Percentiles rank a stretch among this genome's conserved stretches.
phyloP scores from a whole-genome alignment of 176 grass and related monocot species.

The Miscanthus lutarioriparius region DNA sequence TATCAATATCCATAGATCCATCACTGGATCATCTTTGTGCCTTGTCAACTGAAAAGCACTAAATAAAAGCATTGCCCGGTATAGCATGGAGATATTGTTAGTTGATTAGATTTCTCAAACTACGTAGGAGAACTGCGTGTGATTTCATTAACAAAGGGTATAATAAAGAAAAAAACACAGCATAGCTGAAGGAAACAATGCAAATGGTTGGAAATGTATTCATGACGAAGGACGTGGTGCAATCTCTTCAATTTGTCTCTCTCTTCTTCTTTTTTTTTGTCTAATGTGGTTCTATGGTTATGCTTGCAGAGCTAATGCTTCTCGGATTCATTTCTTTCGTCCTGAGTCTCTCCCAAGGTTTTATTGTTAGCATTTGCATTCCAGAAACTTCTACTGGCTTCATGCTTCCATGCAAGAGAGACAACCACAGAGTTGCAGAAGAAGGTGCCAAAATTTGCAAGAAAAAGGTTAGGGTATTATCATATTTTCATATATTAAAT shows the following conservation, averaged over 20 bases:
- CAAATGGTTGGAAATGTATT: constrained; percentile 7
- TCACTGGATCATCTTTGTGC: not conserved
- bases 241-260: not conserved
- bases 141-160: not conserved
- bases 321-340: constrained; percentile 94
- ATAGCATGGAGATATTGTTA: not conserved
- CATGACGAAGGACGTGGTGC: not conserved
- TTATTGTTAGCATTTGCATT: constrained; percentile 67
- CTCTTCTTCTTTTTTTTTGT: constrained; percentile 22
- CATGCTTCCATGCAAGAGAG: constrained; percentile 83
- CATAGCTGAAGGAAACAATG: constrained; percentile 4
- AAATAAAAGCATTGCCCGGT: not conserved
- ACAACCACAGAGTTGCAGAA: constrained; percentile 15
- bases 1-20: not conserved
- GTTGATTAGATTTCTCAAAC: not conserved
- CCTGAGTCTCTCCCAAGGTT: constrained; percentile 67
- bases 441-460: constrained; percentile 44
- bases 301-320: constrained; percentile 86
- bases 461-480: constrained; percentile 49
- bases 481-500: not conserved
- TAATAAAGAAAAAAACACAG: not conserved
- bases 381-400: constrained; percentile 38
- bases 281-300: constrained; percentile 27
- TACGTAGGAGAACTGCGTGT: not conserved
- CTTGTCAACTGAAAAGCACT: not conserved